These are phyloP conservation scores for Magnusiomyces starmeri DNA, from an alignment of 1,139 yeast species.

Conservation along the genomic window DNA sequence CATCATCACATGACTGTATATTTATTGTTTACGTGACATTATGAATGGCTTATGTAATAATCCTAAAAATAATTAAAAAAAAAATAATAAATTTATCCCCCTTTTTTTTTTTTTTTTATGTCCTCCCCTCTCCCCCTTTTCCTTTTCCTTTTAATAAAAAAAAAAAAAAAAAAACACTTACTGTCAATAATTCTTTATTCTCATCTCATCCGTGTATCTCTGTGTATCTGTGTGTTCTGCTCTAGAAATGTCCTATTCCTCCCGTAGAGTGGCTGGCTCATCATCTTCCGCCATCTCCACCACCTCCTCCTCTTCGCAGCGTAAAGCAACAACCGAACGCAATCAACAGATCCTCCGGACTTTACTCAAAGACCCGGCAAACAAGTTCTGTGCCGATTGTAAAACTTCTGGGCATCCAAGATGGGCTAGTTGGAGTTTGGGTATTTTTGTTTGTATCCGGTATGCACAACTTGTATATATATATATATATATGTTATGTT, in stretches of 20 bases:
- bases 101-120: neutral
- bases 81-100: neutral
- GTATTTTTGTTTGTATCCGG: conserved; percentile 79
- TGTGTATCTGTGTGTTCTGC: too few relatives aligned
- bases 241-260: conserved; percentile 12
- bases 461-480: conserved; percentile 11
- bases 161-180: neutral
- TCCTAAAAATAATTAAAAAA: too few relatives aligned
- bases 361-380: conserved; percentile 65
- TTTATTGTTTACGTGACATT: too few relatives aligned
- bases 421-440: conserved; percentile 97
- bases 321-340: conserved; percentile 30
- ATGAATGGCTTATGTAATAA: too few relatives aligned
- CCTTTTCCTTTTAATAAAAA: neutral
- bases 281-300: conserved; percentile 6
- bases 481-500: neutral
- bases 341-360: conserved; percentile 67
- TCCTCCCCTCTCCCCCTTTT: neutral
- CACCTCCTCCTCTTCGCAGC: too few relatives aligned
- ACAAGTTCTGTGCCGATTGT: conserved; percentile 85
- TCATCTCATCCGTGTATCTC: neutral
- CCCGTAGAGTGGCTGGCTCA: neutral
- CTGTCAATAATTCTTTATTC: neutral
- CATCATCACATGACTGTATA: too few relatives aligned
- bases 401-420: conserved; percentile 84